These are phyloP conservation scores for Fomitopsis pulvina DNA, from an alignment of 768 basidiomycete species.

Conservation along the genomic window DNA sequence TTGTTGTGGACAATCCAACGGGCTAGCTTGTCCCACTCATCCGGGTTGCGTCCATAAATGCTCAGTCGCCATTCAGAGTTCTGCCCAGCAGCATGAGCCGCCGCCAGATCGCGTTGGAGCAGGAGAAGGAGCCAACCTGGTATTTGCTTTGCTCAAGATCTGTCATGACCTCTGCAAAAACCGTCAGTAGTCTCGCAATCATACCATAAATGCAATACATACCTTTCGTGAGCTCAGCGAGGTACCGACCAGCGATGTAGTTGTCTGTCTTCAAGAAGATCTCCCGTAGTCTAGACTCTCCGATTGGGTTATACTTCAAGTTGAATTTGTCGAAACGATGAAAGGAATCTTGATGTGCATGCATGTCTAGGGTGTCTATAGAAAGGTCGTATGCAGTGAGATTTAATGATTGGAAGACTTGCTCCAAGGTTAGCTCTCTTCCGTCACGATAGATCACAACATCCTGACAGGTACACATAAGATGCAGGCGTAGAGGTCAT, in stretches of 20 bases:
- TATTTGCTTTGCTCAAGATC: constrained; percentile 99
- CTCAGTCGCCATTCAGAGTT: constrained; percentile 98
- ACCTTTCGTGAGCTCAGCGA: constrained; percentile 94
- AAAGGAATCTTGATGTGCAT: constrained; percentile 96
- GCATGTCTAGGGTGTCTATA: constrained; percentile 99
- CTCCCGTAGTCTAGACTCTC: constrained; percentile 89
- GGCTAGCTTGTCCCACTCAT: constrained; percentile 98
- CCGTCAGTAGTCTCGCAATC: neutral
- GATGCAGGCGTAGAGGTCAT: neutral
- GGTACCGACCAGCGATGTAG: constrained; percentile 82
- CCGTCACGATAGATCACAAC: constrained; percentile 95
- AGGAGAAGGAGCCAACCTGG: constrained; percentile 50
- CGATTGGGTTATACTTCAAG: constrained; percentile 94
- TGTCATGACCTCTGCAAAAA: constrained; percentile 78
- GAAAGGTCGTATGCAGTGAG: constrained; percentile 96
- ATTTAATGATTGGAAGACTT: constrained; percentile 96
- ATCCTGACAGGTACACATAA: constrained; percentile 47
- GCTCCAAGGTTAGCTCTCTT: constrained; percentile 74
- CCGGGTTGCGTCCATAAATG: constrained; percentile 76
- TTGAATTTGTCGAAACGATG: constrained; percentile 99
- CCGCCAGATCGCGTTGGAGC: neutral
- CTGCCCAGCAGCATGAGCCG: constrained; percentile 35
- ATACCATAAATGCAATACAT: constrained; percentile 7
- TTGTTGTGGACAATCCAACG: constrained; percentile 95
- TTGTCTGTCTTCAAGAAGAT: constrained; percentile 99